Percentiles rank a stretch among this genome's conserved stretches.
Evolutionary conservation across 805 yeast genomes (phyloP).

Genomic region (Lachancea waltii): DNA sequence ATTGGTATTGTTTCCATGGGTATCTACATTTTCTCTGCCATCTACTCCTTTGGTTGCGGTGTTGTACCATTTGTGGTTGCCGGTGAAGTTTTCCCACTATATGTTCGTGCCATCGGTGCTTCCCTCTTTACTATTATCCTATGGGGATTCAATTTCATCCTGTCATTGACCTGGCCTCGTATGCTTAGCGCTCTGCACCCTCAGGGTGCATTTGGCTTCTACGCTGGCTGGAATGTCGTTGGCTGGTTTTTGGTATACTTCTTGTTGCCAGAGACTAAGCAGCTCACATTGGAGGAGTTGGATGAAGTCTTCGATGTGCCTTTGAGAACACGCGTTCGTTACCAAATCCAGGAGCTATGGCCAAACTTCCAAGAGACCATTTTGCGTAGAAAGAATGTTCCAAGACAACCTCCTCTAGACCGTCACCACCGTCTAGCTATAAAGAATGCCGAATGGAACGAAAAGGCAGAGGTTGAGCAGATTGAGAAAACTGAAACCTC

Average conservation of each 20-base stretch:
- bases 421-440: constrained; percentile 53
- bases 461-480: constrained; percentile 48
- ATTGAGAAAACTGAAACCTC: constrained; percentile 35
- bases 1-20: constrained; percentile 66
- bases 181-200: constrained; percentile 58
- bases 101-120: constrained; percentile 75
- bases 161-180: constrained; percentile 77
- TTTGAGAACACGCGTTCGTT: constrained; percentile 46
- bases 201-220: constrained; percentile 85
- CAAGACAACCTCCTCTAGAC: constrained; percentile 50
- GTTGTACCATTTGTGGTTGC: constrained; percentile 87
- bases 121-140: constrained; percentile 69
- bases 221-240: constrained; percentile 76
- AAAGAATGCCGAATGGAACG: constrained; percentile 56
- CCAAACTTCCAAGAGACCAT: constrained; percentile 42
- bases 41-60: constrained; percentile 81
- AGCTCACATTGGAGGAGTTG: constrained; percentile 61
- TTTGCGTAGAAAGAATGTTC: constrained; percentile 41
- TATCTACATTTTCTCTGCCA: constrained; percentile 63
- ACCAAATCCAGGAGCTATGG: constrained; percentile 36
- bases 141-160: constrained; percentile 66
- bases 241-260: constrained; percentile 67
- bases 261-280: constrained; percentile 63
- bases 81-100: constrained; percentile 77
- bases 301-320: constrained; percentile 65